These are phyloP conservation scores for Solanum hybrid DNA, from an alignment of 305 asterid genomes.

Conservation along the genomic window DNA sequence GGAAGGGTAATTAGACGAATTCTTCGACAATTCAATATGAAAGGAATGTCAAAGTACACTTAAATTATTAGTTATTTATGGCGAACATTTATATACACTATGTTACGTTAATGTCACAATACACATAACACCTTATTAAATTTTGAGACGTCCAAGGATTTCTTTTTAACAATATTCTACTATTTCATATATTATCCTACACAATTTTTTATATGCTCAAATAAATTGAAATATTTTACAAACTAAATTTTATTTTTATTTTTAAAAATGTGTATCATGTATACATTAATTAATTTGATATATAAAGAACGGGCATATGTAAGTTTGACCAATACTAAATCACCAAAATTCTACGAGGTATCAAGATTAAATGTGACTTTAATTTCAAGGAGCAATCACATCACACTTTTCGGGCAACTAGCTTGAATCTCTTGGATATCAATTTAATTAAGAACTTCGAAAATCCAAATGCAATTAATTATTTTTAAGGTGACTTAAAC, in stretches of 20 bases:
- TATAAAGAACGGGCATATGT: not conserved
- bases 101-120: not conserved
- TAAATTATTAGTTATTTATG: not conserved
- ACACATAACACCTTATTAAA: not conserved
- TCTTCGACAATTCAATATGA: not conserved
- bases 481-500: slow-evolving; percentile 13
- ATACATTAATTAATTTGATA: not conserved
- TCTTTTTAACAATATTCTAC: not conserved
- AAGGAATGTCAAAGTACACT: not conserved
- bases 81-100: not conserved
- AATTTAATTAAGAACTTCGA: not conserved
- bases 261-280: not conserved
- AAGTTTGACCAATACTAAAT: not conserved
- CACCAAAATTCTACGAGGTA: not conserved
- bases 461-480: not conserved
- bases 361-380: not conserved
- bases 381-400: not conserved
- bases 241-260: no score
- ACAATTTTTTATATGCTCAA: not conserved
- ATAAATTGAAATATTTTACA: not conserved
- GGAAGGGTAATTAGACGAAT: not conserved
- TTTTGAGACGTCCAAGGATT: not conserved
- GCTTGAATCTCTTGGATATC: not conserved
- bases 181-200: not conserved
- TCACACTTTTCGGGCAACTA: not conserved